Evolutionary conservation across 805 yeast species (phyloP).

Genomic region (Sugiyamaella valdiviana): DNA sequence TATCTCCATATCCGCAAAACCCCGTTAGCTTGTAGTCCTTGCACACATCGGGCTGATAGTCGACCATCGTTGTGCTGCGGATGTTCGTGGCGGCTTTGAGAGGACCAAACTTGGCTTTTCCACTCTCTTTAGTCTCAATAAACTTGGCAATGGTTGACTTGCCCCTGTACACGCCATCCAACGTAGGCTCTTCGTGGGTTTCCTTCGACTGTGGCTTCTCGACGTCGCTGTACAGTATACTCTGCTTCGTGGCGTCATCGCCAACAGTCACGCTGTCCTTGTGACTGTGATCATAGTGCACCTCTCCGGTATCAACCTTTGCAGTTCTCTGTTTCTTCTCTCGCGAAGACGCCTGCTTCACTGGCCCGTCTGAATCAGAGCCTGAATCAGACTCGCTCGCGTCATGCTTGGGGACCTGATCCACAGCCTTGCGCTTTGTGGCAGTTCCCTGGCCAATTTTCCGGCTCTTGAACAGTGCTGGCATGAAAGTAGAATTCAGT

Average conservation of each 20-base stretch:
- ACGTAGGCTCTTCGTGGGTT: not conserved
- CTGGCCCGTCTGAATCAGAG: not conserved
- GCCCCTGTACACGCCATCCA: constrained; percentile 19
- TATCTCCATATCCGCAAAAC: constrained; percentile 94
- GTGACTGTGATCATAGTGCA: constrained; percentile 7
- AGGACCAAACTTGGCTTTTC: constrained; percentile 31
- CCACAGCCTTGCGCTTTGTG: constrained; percentile 35
- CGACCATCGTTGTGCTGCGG: constrained; percentile 62
- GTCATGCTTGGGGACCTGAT: constrained; percentile 27
- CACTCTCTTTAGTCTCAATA: constrained; percentile 6
- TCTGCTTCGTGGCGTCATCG: constrained; percentile 24
- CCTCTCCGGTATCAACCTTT: constrained; percentile 13
- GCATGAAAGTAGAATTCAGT: no score
- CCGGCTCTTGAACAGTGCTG: not conserved
- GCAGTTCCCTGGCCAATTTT: constrained; percentile 26
- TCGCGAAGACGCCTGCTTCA: not conserved
- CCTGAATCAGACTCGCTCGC: not conserved
- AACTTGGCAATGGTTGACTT: constrained; percentile 13
- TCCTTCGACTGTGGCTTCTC: constrained; percentile 3
- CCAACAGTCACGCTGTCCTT: not conserved
- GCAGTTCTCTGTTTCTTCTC: not conserved
- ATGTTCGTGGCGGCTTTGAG: constrained; percentile 42
- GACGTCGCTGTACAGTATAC: constrained; percentile 13
- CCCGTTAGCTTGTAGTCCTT: constrained; percentile 90
- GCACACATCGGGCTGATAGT: constrained; percentile 90